Evolutionary conservation across 139 green algal genomes (phyloP), one percentile per base, ranked within the genome.

Genomic region (Coccomyxa sp.): DNA sequence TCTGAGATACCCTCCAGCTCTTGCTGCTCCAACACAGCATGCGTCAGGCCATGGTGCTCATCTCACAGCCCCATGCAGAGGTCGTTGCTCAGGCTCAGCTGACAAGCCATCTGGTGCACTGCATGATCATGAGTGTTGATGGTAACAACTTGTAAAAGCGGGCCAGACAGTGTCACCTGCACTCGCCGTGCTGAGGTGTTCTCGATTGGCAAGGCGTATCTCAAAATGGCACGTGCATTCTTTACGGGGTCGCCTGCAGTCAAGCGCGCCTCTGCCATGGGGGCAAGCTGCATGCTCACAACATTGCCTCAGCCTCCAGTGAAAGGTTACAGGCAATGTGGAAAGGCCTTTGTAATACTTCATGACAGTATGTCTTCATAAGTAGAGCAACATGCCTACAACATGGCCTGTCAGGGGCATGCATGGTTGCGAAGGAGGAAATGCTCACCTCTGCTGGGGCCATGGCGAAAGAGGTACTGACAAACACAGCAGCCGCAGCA

Each of bases 161-260:
- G n/a, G 70, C 8, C 70, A 24, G 14, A 75, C 22, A 35, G 34
- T 37, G 41, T 35, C 39, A 91, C 88, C 90, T 98, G 95, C 6
- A 98, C 83, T 79, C 91, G 58, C 6, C 95, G 85, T 39, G 98
- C 97, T 12, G 88, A 84, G 86, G 97, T 97, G 87, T 97, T 97
- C 50, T 95, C 70, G 72, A 99, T 96, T 1, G 96, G 97, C 40
- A 99, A 88, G 2, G 97, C 93, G 77, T 98, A 92, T 4, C 96
- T 90, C 84, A 99, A 85, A 50, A 99, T 88, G 0, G 97, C 94
- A 6, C 82, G 55, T 0, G 95, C 91, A 71, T 98, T 98, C 78
- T 97, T 98, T 1, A 97, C 88, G 2, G 90, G 87, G 40, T 95
- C 88, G 6, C 72, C 86, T 38, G 72, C 75, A 55, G 55, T 80